Percentiles rank a stretch among this genome's conserved stretches.
These are phyloP conservation scores for Hanseniaspora hatyaiensis DNA, from an alignment of 805 yeast genomes.

Conservation along the genomic window DNA sequence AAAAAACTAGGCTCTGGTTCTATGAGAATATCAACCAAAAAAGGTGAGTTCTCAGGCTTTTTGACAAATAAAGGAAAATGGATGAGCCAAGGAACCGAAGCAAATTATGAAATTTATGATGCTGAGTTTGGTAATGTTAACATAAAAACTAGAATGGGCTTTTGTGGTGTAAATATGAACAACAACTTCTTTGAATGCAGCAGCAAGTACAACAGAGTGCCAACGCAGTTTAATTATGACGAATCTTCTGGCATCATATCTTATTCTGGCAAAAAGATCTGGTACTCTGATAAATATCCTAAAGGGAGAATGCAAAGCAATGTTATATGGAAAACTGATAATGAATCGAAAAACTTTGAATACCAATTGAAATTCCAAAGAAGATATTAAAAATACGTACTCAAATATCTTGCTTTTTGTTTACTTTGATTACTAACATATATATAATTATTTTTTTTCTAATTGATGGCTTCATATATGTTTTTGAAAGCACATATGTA, in stretches of 20 bases:
- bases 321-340: slow-evolving; percentile 29
- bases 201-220: slow-evolving; percentile 23
- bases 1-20: slow-evolving; percentile 21
- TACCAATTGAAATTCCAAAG: slow-evolving; percentile 32
- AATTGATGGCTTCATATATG: too few species aligned
- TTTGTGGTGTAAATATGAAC: slow-evolving; percentile 43
- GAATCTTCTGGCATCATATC: slow-evolving; percentile 36
- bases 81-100: slow-evolving; percentile 75
- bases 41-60: slow-evolving; percentile 35
- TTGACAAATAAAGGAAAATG: slow-evolving; percentile 77
- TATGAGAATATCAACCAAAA: slow-evolving; percentile 20
- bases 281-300: slow-evolving; percentile 47
- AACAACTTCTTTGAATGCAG: slow-evolving; percentile 17
- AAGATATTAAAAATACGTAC: slow-evolving; percentile 9
- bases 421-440: too few species aligned
- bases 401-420: too few species aligned
- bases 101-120: slow-evolving; percentile 49
- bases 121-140: slow-evolving; percentile 65
- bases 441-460: too few species aligned
- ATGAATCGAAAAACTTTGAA: slow-evolving; percentile 30
- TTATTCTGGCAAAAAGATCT: slow-evolving; percentile 49
- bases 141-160: slow-evolving; percentile 59
- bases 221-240: slow-evolving; percentile 50
- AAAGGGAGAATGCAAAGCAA: slow-evolving; percentile 37
- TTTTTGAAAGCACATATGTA: too few species aligned